Percentiles rank a stretch among this genome's conserved stretches.
phyloP scores from a whole-genome alignment of 78 protist genomes.

The Speleostelium caveatum region DNA sequence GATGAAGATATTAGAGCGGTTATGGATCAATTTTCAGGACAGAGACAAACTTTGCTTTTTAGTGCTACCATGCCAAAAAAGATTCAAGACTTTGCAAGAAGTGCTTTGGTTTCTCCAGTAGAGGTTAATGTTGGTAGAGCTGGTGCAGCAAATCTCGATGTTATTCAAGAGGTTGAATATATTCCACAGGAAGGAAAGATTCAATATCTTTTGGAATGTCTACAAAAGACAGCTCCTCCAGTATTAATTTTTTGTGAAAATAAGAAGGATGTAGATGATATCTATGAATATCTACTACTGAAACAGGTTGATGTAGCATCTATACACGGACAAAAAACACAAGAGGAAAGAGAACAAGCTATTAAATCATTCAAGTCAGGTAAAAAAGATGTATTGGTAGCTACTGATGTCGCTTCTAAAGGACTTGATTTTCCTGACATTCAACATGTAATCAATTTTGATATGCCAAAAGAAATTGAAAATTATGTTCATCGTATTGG shows the following conservation, averaged over 20 bases:
- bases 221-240: slow-evolving; percentile 99
- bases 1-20: slow-evolving; percentile 95
- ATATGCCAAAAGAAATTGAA: slow-evolving; percentile 97
- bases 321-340: slow-evolving; percentile 95
- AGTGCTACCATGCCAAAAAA: slow-evolving; percentile 96
- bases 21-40: slow-evolving; percentile 87
- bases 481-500: slow-evolving; percentile 96
- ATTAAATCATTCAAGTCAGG: slow-evolving; percentile 87
- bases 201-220: slow-evolving; percentile 96
- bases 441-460: slow-evolving; percentile 97
- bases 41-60: slow-evolving; percentile 95
- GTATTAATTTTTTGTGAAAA: slow-evolving; percentile 96
- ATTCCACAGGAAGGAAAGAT: slow-evolving; percentile 93
- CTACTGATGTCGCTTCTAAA: slow-evolving; percentile 94
- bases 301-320: slow-evolving; percentile 87
- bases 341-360: slow-evolving; percentile 96
- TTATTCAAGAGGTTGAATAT: slow-evolving; percentile 94
- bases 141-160: slow-evolving; percentile 96
- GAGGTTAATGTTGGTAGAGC: slow-evolving; percentile 96
- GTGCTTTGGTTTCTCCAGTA: slow-evolving; percentile 92
- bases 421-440: slow-evolving; percentile 96
- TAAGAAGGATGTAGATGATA: slow-evolving; percentile 97
- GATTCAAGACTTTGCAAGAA: slow-evolving; percentile 87
- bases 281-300: slow-evolving; percentile 97
- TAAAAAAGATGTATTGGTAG: slow-evolving; percentile 94